Base-by-base conservation (phyloP, 352 stramenopile species). In the Globisporangium ultimum region DNA sequence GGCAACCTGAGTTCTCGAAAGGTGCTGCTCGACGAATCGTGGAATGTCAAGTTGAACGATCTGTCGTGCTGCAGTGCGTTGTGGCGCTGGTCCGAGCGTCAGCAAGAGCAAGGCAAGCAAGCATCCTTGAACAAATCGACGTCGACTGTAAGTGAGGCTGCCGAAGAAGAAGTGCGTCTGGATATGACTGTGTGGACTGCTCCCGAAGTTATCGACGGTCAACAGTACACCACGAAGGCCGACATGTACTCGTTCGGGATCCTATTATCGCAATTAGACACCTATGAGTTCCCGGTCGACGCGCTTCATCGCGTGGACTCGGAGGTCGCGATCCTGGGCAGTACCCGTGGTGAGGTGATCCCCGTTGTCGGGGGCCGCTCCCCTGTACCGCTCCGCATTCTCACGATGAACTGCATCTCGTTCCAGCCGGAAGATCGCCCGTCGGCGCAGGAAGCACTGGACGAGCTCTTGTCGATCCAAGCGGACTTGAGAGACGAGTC, bases 181-280 rank as follows among this genome's bases (percentile, higher is more conserved):
- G 70, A 81, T 34, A 81, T 81, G 72, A 81, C 58, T 0, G 68
- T 81, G 28, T 81, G 69, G 72, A 76, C 72, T 11, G 70, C 71
- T 0, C 68, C 71, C 0, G 71, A 80, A 24, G 71, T 80, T 4
- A 61, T 80, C 3, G 71, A 80, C 24, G 71, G 71, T 1, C 70
- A 70, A 15, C 72, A 78, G 49, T 80, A 78, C 53, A 80, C 72
- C 18, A 67, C 71, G 14, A 76, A 76, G 50, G 64, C 71, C 0
- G 71, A 80, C 50, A 73, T 80, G 40, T 80, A 80, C 57, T 80
- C 71, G 43, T 73, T 80, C 21, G 71, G 71, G 11, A 62, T 80
- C 14, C 48, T 80, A 38, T 61, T 80, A 18, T 51, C 68, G 21
- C 70, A 80, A 21, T 48, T 80, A 17, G 70, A 66, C 11, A 66